A percentile compares a stretch with the other conserved stretches of the same genome.
phyloP scores from a whole-genome alignment of 2,329 filamentous ascomycete species.

The Dactylella cylindrospora region DNA sequence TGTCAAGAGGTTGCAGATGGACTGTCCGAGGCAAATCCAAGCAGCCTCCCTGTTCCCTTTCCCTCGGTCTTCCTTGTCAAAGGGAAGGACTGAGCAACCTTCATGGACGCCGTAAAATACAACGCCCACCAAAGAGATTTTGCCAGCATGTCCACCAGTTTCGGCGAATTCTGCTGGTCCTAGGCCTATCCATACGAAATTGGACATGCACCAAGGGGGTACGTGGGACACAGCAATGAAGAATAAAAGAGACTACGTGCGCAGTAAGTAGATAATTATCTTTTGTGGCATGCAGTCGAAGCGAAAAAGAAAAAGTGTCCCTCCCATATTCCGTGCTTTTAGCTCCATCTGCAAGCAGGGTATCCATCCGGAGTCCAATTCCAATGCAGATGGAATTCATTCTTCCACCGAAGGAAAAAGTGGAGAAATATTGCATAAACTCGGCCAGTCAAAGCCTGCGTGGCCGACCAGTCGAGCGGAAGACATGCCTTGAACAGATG shows the following conservation, averaged over 20 bases:
- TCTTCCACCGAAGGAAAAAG: conserved; percentile 34
- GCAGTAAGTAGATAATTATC: conserved; percentile 4
- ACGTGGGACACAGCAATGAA: background rate
- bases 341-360: background rate
- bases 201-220: background rate
- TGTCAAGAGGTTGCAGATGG: conserved; percentile 15
- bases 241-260: conserved; percentile 1
- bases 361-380: conserved; percentile 30
- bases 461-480: conserved; percentile 35
- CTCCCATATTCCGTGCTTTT: conserved; percentile 31
- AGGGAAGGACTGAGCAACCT: conserved; percentile 17
- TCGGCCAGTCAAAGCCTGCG: too few relatives aligned
- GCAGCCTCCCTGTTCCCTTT: too few relatives aligned
- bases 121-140: conserved; percentile 4
- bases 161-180: conserved; percentile 1
- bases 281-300: background rate
- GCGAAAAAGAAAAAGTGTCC: conserved; percentile 4
- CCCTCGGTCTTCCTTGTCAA: conserved; percentile 15
- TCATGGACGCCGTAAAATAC: too few relatives aligned
- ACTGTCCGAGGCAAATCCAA: conserved; percentile 13
- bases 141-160: background rate
- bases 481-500: conserved; percentile 31
- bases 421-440: conserved; percentile 24
- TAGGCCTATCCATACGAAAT: background rate
- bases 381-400: conserved; percentile 17